These are phyloP conservation scores for Ascochyta rabiei DNA, from an alignment of 2,329 filamentous ascomycete genomes.

Conservation along the genomic window DNA sequence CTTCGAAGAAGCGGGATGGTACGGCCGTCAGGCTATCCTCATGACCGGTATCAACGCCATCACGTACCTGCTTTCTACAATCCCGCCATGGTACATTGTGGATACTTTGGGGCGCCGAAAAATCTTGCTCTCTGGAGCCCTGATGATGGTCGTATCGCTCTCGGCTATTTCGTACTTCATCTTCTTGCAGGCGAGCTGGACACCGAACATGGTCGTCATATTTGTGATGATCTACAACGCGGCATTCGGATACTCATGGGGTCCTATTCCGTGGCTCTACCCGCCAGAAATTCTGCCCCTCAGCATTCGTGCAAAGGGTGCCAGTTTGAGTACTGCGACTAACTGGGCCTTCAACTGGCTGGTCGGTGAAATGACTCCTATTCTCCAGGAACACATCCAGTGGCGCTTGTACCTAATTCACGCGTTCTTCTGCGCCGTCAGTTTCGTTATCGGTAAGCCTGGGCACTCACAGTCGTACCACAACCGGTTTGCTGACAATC, in stretches of 20 bases:
- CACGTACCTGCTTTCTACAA: conserved; percentile 88
- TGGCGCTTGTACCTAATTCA: conserved; percentile 96
- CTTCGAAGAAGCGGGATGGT: conserved; percentile 96
- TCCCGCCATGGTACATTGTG: conserved; percentile 96
- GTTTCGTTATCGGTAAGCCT: conserved; percentile 90
- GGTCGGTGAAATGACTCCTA: conserved; percentile 91
- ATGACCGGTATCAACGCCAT: conserved; percentile 98
- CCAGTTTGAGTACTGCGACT: conserved; percentile 91
- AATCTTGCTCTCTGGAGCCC: conserved; percentile 86
- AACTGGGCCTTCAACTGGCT: conserved; percentile 99
- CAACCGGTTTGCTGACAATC: conserved; percentile 26
- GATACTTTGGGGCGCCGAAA: conserved; percentile 88
- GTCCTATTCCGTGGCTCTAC: conserved; percentile 96
- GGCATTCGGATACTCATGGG: conserved; percentile 96
- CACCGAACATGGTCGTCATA: conserved; percentile 83
- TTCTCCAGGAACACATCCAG: conserved; percentile 87
- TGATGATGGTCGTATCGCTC: conserved; percentile 87
- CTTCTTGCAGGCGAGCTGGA: conserved; percentile 78
- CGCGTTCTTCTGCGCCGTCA: conserved; percentile 93
- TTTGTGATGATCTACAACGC: conserved; percentile 99
- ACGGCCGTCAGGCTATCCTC: conserved; percentile 84
- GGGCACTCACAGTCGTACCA: background rate
- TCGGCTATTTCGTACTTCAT: conserved; percentile 95
- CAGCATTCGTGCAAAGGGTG: conserved; percentile 95
- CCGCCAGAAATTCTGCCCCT: conserved; percentile 97